Percentiles rank a stretch among this genome's conserved stretches.
phyloP scores from a whole-genome alignment of 2,329 filamentous ascomycete species.

The Ceratocystis cacaofunesta region DNA sequence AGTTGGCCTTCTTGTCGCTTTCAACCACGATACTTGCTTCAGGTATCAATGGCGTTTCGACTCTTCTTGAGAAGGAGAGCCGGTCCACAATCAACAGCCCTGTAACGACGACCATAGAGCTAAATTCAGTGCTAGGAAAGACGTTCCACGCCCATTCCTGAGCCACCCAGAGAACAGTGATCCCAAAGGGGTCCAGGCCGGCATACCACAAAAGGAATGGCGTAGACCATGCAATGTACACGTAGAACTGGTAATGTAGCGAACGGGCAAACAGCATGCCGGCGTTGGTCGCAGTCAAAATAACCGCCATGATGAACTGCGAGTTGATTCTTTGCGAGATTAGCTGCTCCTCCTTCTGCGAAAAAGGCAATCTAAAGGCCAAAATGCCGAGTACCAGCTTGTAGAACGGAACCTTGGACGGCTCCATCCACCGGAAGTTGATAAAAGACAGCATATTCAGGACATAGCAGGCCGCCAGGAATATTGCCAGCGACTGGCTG shows the following conservation, averaged over 20 bases:
- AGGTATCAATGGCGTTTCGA: constrained; percentile 12
- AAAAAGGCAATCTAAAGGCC: constrained; percentile 31
- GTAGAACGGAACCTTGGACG: constrained; percentile 43
- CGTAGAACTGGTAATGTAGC: constrained; percentile 90
- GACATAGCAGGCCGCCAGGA: constrained; percentile 51
- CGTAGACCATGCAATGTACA: constrained; percentile 78
- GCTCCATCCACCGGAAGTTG: constrained; percentile 55
- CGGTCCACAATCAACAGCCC: constrained; percentile 47
- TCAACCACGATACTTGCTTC: constrained; percentile 20
- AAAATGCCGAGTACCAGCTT: constrained; percentile 36
- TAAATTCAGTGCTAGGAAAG: constrained; percentile 57
- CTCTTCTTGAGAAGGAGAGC: constrained; percentile 12
- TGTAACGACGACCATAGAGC: constrained; percentile 50
- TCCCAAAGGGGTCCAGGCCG: constrained; percentile 49
- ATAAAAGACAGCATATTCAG: constrained; percentile 53
- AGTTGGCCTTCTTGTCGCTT: constrained; percentile 22
- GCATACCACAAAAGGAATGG: constrained; percentile 77
- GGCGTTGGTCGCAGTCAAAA: constrained; percentile 61
- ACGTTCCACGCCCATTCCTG: constrained; percentile 94
- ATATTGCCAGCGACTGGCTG: constrained; percentile 48
- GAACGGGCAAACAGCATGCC: constrained; percentile 77
- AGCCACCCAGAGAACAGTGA: constrained; percentile 54
- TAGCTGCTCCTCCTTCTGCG: constrained; percentile 36
- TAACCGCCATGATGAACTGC: constrained; percentile 58
- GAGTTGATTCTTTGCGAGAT: constrained; percentile 48